phyloP scores from a whole-genome alignment of 2,329 filamentous ascomycete species.

The Aspergillus udagawae region DNA sequence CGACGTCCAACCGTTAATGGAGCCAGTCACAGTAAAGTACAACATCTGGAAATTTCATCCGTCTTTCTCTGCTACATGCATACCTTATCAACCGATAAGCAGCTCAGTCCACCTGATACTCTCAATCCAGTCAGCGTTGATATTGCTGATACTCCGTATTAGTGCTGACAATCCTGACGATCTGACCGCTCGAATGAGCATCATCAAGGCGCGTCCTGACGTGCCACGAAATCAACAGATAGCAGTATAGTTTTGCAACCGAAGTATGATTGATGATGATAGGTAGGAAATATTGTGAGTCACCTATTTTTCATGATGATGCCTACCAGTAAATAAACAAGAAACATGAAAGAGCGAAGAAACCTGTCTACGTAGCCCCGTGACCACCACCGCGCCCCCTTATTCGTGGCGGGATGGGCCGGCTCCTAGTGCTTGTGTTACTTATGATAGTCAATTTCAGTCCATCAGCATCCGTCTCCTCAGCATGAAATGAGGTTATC shows the following conservation, averaged over 20 bases:
- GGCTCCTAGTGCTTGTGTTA: slow-evolving; percentile 8
- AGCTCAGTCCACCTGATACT: slow-evolving; percentile 4
- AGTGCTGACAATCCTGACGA: slow-evolving; percentile 20
- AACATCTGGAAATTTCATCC: too few relatives aligned
- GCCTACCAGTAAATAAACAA: background rate
- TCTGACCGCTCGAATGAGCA: slow-evolving; percentile 10
- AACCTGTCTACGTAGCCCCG: background rate
- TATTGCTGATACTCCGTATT: slow-evolving; percentile 8
- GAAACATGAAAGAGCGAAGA: background rate
- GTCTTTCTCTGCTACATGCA: background rate
- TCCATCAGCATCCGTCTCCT: background rate
- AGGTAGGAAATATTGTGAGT: background rate
- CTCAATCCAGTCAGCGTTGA: slow-evolving; percentile 4
- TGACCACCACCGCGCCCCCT: slow-evolving; percentile 8
- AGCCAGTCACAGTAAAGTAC: too few relatives aligned
- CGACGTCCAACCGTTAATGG: background rate
- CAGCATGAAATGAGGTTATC: background rate
- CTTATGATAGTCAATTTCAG: background rate
- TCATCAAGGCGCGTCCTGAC: slow-evolving; percentile 10
- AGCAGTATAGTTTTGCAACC: background rate
- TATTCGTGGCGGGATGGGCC: slow-evolving; percentile 11
- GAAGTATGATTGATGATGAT: background rate
- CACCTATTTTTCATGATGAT: background rate
- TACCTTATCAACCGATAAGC: background rate
- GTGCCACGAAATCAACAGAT: slow-evolving; percentile 5